phyloP scores from a whole-genome alignment of 2,329 filamentous ascomycete genomes.

The Trichoderma simmonsii region DNA sequence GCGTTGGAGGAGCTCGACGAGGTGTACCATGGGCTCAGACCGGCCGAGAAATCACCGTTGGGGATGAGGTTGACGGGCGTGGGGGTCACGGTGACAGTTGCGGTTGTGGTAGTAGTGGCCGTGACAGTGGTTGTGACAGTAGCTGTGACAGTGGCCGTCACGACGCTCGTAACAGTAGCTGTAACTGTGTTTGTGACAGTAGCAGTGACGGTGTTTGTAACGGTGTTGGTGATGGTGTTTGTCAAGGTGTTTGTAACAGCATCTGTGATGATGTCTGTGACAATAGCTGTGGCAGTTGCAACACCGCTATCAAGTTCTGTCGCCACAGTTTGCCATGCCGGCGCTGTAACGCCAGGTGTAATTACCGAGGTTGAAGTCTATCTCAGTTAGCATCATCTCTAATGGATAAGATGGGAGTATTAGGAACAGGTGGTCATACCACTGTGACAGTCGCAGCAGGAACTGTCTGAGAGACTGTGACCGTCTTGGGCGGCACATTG shows the following conservation, averaged over 20 bases:
- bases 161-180: neutral
- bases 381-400: neutral
- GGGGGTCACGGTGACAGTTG: neutral
- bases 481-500: constrained; percentile 22
- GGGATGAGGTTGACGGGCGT: neutral
- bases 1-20: neutral
- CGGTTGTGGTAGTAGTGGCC: neutral
- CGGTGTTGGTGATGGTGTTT: neutral
- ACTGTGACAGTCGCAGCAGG: constrained; percentile 17
- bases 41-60: constrained; percentile 8
- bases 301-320: neutral
- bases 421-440: neutral
- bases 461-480: constrained; percentile 21
- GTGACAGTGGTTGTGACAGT: neutral
- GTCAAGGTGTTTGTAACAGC: neutral
- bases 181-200: neutral
- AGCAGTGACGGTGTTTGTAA: neutral
- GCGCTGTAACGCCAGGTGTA: neutral
- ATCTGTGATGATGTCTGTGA: neutral
- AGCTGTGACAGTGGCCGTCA: neutral
- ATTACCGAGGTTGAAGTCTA: constrained; percentile 1
- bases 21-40: neutral
- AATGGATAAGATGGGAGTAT: too few species aligned
- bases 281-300: neutral
- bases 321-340: neutral